phyloP scores from a whole-genome alignment of 345 rosid species.

The Pistacia atlantica region DNA sequence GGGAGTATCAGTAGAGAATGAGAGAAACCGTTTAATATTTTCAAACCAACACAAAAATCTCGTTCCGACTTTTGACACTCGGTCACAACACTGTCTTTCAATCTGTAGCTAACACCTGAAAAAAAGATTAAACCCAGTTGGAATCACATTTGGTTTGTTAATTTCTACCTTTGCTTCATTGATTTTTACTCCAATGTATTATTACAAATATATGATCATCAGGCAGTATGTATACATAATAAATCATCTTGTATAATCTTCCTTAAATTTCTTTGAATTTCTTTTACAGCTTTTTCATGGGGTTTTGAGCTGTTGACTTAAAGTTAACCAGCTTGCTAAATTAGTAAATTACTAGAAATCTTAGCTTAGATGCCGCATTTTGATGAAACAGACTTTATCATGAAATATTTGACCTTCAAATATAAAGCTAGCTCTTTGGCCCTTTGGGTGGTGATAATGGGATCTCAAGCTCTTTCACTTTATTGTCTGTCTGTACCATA shows the following conservation, averaged over 20 bases:
- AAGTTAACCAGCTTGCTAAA: constrained; percentile 3
- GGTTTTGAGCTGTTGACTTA: constrained; percentile 1
- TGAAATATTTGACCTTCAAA: constrained; percentile 1
- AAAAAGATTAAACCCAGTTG: constrained; percentile 4
- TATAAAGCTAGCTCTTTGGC: background rate
- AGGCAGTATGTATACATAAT: background rate
- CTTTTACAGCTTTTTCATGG: background rate
- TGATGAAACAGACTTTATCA: constrained; percentile 12
- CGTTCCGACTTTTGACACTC: background rate
- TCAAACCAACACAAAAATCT: too few species aligned
- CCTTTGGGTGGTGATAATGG: constrained; percentile 2
- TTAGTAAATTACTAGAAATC: background rate
- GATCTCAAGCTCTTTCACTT: constrained; percentile 13
- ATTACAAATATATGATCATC: background rate
- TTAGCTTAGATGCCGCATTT: constrained; percentile 13
- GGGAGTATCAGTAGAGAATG: constrained; percentile 35
- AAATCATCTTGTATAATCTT: background rate
- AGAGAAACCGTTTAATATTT: too few species aligned
- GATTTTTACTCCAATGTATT: constrained; percentile 1
- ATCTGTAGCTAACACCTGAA: background rate
- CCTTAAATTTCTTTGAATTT: background rate
- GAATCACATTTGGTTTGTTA: background rate
- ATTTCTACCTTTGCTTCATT: background rate
- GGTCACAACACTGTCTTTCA: background rate
- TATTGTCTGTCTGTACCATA: background rate